Percentiles rank a stretch among this genome's conserved stretches.
These are phyloP conservation scores for Epichloe brachyelytri DNA, from an alignment of 2,329 filamentous ascomycete species.

Conservation along the genomic window DNA sequence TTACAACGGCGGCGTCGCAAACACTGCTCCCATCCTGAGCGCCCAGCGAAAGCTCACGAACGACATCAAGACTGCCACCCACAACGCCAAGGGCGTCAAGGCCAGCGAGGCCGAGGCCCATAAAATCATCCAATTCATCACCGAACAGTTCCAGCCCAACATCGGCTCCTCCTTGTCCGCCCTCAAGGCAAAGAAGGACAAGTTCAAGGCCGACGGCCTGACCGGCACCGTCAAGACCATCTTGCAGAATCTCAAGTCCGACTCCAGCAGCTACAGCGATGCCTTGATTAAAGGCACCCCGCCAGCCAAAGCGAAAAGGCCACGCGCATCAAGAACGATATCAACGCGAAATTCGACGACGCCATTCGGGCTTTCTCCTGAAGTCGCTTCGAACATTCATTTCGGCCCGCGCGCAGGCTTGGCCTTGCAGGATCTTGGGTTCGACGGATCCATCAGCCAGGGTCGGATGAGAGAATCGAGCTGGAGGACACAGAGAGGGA, in stretches of 20 bases:
- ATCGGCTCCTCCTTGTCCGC: background rate
- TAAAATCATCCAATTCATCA: background rate
- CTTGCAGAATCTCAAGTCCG: background rate
- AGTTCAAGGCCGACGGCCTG: background rate
- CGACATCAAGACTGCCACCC: background rate
- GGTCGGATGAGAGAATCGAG: too few relatives aligned
- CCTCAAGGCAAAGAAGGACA: background rate
- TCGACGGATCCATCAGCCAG: too few relatives aligned
- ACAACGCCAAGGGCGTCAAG: background rate
- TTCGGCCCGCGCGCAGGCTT: too few relatives aligned
- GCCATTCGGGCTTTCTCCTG: conserved; percentile 1
- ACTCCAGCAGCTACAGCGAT: background rate
- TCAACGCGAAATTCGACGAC: background rate
- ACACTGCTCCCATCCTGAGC: background rate
- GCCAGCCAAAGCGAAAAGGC: background rate
- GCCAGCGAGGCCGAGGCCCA: background rate
- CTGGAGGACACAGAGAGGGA: too few relatives aligned
- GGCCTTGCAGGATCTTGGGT: too few relatives aligned
- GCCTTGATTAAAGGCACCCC: background rate
- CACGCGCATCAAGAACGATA: background rate
- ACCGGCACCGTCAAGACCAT: background rate
- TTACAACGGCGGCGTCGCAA: background rate
- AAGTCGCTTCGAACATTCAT: too few relatives aligned
- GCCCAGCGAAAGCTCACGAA: background rate
- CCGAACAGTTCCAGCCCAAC: background rate